Conservation (phyloP, 164 flowering plant genomes). For the Pachysandra terminalis region DNA sequence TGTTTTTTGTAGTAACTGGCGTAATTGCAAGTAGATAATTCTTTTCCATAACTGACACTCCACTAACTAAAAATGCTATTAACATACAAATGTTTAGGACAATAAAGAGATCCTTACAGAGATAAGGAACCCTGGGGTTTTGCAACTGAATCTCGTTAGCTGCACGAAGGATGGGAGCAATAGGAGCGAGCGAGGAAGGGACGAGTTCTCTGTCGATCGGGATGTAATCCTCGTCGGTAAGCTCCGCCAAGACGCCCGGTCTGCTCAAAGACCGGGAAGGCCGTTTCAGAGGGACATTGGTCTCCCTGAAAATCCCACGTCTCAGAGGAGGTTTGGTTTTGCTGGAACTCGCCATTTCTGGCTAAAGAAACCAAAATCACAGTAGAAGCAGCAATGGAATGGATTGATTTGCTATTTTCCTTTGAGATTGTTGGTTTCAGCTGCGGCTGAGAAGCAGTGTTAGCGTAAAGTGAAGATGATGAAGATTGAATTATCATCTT, state of each 20-base stretch:
- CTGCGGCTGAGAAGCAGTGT: background rate
- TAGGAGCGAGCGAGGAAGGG: conserved; percentile 52
- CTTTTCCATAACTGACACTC: no score
- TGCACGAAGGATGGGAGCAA: conserved; percentile 65
- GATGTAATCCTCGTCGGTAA: conserved; percentile 10
- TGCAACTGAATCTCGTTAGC: conserved; percentile 58
- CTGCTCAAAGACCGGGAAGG: conserved; percentile 36
- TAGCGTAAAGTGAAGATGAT: background rate
- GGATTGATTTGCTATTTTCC: background rate
- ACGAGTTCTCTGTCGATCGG: conserved; percentile 56
- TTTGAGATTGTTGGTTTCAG: background rate
- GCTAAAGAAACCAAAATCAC: background rate
- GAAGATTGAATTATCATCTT: background rate
- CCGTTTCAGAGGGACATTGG: conserved; percentile 13
- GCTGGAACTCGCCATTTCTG: conserved; percentile 50
- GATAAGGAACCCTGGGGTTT: conserved; percentile 61
- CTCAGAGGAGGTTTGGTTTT: no score
- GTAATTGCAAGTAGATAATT: no score
- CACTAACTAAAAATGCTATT: no score
- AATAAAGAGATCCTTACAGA: conserved; percentile 32
- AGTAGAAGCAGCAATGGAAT: background rate
- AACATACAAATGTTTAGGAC: background rate
- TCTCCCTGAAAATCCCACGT: no score
- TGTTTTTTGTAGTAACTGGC: no score
- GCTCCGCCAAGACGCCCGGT: conserved; percentile 33